These are phyloP conservation scores for Lasiosphaeria hispida DNA, from an alignment of 495 filamentous ascomycete genomes.

Conservation along the genomic window DNA sequence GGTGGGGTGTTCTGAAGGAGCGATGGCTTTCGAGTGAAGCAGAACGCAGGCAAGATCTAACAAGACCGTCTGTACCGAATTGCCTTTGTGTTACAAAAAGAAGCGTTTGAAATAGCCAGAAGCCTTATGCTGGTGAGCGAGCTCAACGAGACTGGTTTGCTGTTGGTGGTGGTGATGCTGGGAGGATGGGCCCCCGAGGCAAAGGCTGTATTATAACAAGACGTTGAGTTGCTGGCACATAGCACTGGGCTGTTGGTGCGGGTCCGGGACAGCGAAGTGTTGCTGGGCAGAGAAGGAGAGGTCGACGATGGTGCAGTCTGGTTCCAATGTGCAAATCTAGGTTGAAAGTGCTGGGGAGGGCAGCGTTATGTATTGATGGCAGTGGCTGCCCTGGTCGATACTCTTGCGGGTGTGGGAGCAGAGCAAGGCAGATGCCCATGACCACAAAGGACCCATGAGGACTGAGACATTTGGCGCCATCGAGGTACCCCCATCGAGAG, in stretches of 20 bases:
- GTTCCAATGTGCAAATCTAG: slow-evolving; percentile 20
- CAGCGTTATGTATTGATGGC: slow-evolving; percentile 32
- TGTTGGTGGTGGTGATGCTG: not conserved
- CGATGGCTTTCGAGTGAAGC: slow-evolving; percentile 6
- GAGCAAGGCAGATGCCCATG: slow-evolving; percentile 33
- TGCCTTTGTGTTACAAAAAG: not conserved
- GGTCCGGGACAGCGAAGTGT: slow-evolving; percentile 19
- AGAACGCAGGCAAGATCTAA: slow-evolving; percentile 3
- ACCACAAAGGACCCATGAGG: slow-evolving; percentile 36
- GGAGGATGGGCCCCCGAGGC: slow-evolving; percentile 14
- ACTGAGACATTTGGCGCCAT: slow-evolving; percentile 32
- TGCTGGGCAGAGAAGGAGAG: slow-evolving; percentile 26
- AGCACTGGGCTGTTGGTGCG: slow-evolving; percentile 5
- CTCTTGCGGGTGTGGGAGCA: slow-evolving; percentile 19
- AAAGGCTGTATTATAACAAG: slow-evolving; percentile 25
- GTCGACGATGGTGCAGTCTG: slow-evolving; percentile 26
- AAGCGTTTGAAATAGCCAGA: not conserved
- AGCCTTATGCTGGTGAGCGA: not conserved
- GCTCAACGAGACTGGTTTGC: not conserved
- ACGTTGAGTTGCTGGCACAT: slow-evolving; percentile 24
- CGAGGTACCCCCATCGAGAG: slow-evolving; percentile 21
- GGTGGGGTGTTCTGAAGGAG: slow-evolving; percentile 17
- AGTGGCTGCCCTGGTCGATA: slow-evolving; percentile 26
- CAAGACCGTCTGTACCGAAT: not conserved
- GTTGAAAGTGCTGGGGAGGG: slow-evolving; percentile 32